These are phyloP conservation scores for Coffea canephora DNA, from an alignment of 257 asterid genomes.

Conservation along the genomic window DNA sequence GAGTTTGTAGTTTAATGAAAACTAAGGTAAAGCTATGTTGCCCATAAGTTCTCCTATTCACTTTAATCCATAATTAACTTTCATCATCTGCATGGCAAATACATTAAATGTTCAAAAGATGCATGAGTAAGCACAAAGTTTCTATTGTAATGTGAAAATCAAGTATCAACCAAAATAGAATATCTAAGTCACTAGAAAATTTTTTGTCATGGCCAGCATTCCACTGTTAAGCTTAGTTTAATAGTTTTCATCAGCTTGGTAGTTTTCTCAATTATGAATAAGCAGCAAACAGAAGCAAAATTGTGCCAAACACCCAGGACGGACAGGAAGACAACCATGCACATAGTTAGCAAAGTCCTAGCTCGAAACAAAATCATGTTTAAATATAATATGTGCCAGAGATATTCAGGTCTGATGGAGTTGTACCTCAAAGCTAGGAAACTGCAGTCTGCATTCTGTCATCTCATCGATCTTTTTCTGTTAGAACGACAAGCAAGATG, in stretches of 20 bases:
- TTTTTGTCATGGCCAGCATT: not conserved
- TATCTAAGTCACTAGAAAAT: not conserved
- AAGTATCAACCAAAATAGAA: no score
- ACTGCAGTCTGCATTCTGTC: slow-evolving; percentile 56
- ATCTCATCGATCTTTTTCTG: slow-evolving; percentile 75
- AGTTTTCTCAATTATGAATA: not conserved
- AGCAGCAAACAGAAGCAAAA: not conserved
- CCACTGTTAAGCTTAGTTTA: not conserved
- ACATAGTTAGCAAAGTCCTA: not conserved
- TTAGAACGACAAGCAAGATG: slow-evolving; percentile 11
- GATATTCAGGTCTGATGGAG: not conserved
- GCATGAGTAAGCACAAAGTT: not conserved
- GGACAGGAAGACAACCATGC: not conserved
- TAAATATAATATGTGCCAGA: not conserved
- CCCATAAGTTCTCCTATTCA: not conserved
- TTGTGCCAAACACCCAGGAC: not conserved
- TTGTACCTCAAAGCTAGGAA: slow-evolving; percentile 85
- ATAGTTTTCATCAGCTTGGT: not conserved
- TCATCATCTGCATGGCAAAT: not conserved
- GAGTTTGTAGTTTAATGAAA: not conserved
- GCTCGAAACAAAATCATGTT: not conserved
- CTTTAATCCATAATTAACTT: not conserved
- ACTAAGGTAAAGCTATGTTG: not conserved
- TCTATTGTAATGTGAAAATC: not conserved
- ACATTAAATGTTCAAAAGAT: no score